phyloP scores from a whole-genome alignment of 176 grass and related monocot genomes.

The Avena insularis region DNA sequence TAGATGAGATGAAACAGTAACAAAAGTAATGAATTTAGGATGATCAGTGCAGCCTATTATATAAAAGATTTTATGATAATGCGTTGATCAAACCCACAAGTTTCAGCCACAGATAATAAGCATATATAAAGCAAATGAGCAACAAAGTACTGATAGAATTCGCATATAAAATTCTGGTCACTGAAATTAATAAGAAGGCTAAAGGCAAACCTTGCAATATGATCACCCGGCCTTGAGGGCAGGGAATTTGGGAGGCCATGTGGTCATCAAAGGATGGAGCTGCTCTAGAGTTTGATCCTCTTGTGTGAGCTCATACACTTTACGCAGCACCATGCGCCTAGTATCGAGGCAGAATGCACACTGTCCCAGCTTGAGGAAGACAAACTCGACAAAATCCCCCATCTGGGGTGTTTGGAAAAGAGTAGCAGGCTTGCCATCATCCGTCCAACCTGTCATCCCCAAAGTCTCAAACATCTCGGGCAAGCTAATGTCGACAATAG shows the following conservation, averaged over 20 bases:
- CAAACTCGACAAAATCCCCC: slow-evolving; percentile 1
- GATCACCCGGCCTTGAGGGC: not conserved
- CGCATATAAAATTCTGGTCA: not conserved
- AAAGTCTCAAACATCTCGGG: not conserved
- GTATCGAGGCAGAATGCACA: not conserved
- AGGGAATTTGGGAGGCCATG: slow-evolving; percentile 22
- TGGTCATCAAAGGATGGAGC: slow-evolving; percentile 16
- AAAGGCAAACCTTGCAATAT: slow-evolving; percentile 12
- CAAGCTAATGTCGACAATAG: not conserved
- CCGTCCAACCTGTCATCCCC: not conserved
- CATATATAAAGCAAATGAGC: not conserved
- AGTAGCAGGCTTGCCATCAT: not conserved
- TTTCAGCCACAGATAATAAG: not conserved
- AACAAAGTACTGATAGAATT: not conserved
- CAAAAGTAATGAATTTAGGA: not conserved
- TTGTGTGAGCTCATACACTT: not conserved
- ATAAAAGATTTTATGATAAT: not conserved
- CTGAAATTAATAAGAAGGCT: not conserved
- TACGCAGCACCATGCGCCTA: not conserved
- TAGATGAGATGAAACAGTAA: not conserved
- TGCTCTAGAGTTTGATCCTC: not conserved
- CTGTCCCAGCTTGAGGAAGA: not conserved
- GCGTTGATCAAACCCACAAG: not conserved
- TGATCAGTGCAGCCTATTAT: not conserved
- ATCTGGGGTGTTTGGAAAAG: not conserved